Percentiles rank a stretch among this genome's conserved stretches.
Evolutionary conservation across 805 yeast species (phyloP).

Genomic region (Candida taoyuanica): DNA sequence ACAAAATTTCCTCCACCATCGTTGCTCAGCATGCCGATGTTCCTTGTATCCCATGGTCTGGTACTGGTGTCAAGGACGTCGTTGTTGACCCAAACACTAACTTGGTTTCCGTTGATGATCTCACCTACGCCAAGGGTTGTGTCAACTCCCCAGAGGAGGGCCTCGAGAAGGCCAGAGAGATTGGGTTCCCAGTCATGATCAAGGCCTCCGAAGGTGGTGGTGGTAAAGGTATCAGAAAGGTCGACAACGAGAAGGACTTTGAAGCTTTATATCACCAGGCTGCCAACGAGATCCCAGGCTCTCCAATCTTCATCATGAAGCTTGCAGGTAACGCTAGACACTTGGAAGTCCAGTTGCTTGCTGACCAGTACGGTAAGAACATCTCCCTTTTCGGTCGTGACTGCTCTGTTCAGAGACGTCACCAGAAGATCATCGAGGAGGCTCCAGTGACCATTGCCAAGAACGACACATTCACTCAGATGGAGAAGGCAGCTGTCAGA

Average conservation of each 20-base stretch:
- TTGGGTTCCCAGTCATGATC: slow-evolving; percentile 98
- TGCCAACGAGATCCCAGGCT: slow-evolving; percentile 96
- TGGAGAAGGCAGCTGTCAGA: slow-evolving; percentile 98
- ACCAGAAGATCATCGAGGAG: slow-evolving; percentile 97
- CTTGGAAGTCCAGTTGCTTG: slow-evolving; percentile 94
- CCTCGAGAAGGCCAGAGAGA: slow-evolving; percentile 70
- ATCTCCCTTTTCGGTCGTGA: slow-evolving; percentile 97
- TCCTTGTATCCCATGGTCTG: slow-evolving; percentile 99
- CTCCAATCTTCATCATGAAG: slow-evolving; percentile 97
- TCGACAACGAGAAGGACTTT: slow-evolving; percentile 78
- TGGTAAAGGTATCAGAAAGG: slow-evolving; percentile 99
- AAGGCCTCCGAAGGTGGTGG: slow-evolving; percentile 99
- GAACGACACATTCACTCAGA: slow-evolving; percentile 74
- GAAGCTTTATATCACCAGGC: slow-evolving; percentile 82
- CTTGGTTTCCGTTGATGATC: slow-evolving; percentile 85
- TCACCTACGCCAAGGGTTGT: slow-evolving; percentile 83
- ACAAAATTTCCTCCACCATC: slow-evolving; percentile 94
- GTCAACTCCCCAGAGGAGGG: slow-evolving; percentile 86
- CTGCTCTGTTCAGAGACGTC: slow-evolving; percentile 99
- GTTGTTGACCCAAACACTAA: slow-evolving; percentile 60
- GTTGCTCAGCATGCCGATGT: slow-evolving; percentile 98
- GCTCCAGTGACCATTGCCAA: slow-evolving; percentile 97
- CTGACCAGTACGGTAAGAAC: slow-evolving; percentile 98
- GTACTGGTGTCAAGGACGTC: slow-evolving; percentile 92
- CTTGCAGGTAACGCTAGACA: slow-evolving; percentile 97